Evolutionary conservation across 768 basidiomycete species (phyloP), one percentile per base, ranked within the genome.

Genomic region (Xerocomellus intermedius): DNA sequence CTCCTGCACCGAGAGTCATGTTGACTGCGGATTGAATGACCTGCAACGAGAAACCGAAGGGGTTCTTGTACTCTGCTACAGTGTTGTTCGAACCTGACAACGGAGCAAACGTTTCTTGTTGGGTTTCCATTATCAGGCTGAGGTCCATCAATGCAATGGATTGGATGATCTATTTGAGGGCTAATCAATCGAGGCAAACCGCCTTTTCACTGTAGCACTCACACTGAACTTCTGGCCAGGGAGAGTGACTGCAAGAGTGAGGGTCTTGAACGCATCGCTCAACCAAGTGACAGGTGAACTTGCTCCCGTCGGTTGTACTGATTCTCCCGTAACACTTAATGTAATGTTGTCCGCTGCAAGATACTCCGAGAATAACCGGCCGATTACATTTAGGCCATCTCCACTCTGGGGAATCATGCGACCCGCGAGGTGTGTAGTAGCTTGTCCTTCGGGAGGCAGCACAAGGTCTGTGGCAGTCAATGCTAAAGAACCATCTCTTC

Each of bases 41-140:
- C 62, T 88, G 85, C 50, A 89, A 66, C 12, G 83, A 81, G 71
- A 90, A 90, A 4, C 87, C 87, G 65, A 89, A 89, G 1, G 88
- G 87, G 69, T 89, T 90, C 68, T 80, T 81, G 67, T 86, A 87
- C 58, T 76, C 71, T 16, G 82, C 84, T 4, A 83, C 50, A 0
- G 83, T 83, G 48, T 74, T 69, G 38, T 78, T 69, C 5, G 85
- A 87, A 57, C 82, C 79, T 0, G 85, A 73, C n/a, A 79, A 72
- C 0, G 87, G 85, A 2, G 80, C 79, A 60, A 82, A 87, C 0
- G 82, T 75, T 65, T 89, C 75, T 48, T 76, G 75, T 37, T 75
- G 74, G 8, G 74, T 76, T 26, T 77, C 66, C 69, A 89, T 77
- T 8, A 72, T 77, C 35, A 89, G 66, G 26, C 73, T 74, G 36